phyloP scores from a whole-genome alignment of 768 basidiomycete genomes.

The Mycena kentingensis region DNA sequence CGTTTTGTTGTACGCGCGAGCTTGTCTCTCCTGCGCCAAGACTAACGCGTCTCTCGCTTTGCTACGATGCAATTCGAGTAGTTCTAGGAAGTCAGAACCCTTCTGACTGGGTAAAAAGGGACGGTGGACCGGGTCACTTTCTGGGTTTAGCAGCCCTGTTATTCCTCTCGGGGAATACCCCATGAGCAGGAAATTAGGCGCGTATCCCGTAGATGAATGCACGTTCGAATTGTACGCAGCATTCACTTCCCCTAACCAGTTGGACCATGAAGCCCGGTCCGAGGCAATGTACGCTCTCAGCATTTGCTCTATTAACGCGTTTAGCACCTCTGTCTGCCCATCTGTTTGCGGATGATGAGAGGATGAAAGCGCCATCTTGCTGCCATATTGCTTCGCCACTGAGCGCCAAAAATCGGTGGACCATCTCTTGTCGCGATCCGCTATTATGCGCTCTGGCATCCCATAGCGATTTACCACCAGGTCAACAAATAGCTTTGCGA shows the following conservation, averaged over 20 bases:
- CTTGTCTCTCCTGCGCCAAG: constrained; percentile 25
- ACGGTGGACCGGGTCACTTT: neutral
- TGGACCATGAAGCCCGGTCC: constrained; percentile 27
- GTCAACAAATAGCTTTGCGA: neutral
- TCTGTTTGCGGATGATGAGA: too few relatives aligned
- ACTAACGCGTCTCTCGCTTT: constrained; percentile 19
- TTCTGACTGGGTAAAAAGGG: constrained; percentile 4
- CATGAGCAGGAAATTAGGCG: constrained; percentile 30
- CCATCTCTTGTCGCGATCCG: constrained; percentile 11
- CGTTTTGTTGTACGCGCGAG: constrained; percentile 22
- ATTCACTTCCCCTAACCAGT: constrained; percentile 26
- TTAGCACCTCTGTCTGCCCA: too few relatives aligned
- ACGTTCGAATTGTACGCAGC: constrained; percentile 33
- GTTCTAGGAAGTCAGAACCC: constrained; percentile 3
- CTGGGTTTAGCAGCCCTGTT: constrained; percentile 3
- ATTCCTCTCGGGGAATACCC: constrained; percentile 27
- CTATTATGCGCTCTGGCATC: constrained; percentile 1
- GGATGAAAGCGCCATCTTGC: constrained; percentile 21
- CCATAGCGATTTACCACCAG: neutral
- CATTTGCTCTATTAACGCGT: too few relatives aligned
- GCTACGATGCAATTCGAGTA: neutral
- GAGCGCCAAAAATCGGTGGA: constrained; percentile 19
- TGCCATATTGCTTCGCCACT: neutral
- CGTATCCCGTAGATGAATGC: constrained; percentile 25
- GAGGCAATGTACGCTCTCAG: constrained; percentile 27